Base-by-base conservation (phyloP, 129 eudicot species). In the Cynara cardunculus region DNA sequence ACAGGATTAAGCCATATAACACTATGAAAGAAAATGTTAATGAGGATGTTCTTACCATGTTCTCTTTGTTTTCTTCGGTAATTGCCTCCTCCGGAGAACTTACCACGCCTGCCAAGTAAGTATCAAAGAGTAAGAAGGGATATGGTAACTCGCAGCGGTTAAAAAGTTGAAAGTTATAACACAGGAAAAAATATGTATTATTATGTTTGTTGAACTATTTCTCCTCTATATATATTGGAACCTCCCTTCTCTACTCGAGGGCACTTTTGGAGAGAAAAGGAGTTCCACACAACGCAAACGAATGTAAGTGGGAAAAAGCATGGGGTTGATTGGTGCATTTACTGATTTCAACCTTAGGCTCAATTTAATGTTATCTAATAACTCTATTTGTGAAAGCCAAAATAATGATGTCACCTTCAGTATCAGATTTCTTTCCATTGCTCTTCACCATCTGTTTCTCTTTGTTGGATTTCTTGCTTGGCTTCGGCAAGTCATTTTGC, bases 401-500 rank as follows among this genome's bases (percentile, higher is more conserved):
- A 37, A 37, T 37, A 37, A 37, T 8, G 8, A 7, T 35, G 13
- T 37, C 46, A 37, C 46, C 85, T 74, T 71, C 79, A 13, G 9
- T 37, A 80, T 80, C 88, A 79, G 88, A 44, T 80, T 85, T 86
- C 87, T 86, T 83, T 26, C 68, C 87, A 77, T 78, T 82, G 71
- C 27, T 78, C 85, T 91, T 90, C 66, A 53, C 84, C 83, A 77
- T 86, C 53, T 73, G 71, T 73, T 84, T 80, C 37, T 64, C 86
- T 34, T 86, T 83, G 39, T 81, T 84, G 1, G 86, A 16, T 26
- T 73, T 88, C 73, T 88, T 91, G 37, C n/a, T 81, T 69, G 86
- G 69, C 80, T 78, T 91, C 79, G 78, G 84, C 22, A 46, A 46
- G 68, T 84, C 91, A 86, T 83, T 89, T 44, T 88, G 89, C 24